Base-by-base conservation (phyloP, 2,329 filamentous ascomycete species). In the Pochonia chlamydosporia region DNA sequence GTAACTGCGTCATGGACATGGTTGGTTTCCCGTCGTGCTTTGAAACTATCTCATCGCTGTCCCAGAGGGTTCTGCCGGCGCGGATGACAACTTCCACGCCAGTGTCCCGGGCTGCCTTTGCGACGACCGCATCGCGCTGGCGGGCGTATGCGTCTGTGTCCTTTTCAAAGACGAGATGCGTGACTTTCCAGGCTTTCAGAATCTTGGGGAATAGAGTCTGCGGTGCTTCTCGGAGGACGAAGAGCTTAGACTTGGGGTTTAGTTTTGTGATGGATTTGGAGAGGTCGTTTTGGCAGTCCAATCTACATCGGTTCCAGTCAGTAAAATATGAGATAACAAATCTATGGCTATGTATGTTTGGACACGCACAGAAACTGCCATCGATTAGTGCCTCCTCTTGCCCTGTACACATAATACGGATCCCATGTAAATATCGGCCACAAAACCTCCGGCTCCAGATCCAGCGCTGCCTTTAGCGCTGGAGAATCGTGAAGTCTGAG, bases 391-490 rank as follows among this genome's bases (percentile, higher is more conserved):
- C 84, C 84, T 4, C 84, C 85, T 48, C 85, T 76, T 1, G 82
- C 80, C 26, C 76, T 76, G 60, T 89, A 89, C 23, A 90, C 84
- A 60, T 90, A 90, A 61, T 90, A 84, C 48, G 85, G 85, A 60
- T 89, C 86, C 84, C 85, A 91, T 2, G 83, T 88, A 74, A 87
- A 91, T 40, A 90, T 77, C 1, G 85, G 86, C 71, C 84, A 90
- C 23, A 91, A 69, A 18, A 76, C 79, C 44, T 77, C 76, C 1
- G 86, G 84, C 1, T 85, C 72, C 6, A 90, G 71, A 49, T 85
- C 82, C 7, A 91, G 66, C 1, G 87, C 87, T 2, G 85, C 84
- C 61, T 82, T 76, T 23, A 91, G 70, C 1, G 85, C 85, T 8
- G 85, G 85, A 1, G 84, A 89, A 63, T 90, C 87, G 65, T 90